Percentiles rank a stretch among this genome's conserved stretches.
These are phyloP conservation scores for Hericium erinaceus DNA, from an alignment of 768 basidiomycete species.

Conservation along the genomic window DNA sequence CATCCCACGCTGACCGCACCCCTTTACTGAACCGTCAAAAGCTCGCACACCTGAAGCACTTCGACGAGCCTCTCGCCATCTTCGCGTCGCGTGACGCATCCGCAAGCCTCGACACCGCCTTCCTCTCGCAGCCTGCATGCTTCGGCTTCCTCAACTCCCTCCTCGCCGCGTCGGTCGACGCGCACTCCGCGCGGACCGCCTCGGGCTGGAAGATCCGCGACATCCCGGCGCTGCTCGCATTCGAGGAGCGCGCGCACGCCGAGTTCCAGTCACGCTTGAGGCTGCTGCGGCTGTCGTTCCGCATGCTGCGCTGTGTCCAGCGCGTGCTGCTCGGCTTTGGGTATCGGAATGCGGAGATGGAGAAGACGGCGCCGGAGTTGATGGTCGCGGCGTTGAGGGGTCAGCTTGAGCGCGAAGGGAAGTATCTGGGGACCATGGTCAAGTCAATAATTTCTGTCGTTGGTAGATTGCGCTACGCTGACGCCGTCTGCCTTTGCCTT, in stretches of 20 bases:
- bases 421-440: conserved; percentile 35
- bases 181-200: conserved; percentile 3
- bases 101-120: not conserved
- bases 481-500: not conserved
- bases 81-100: conserved; percentile 20
- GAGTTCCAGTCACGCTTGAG: conserved; percentile 24
- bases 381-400: conserved; percentile 40
- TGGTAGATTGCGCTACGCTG: not conserved
- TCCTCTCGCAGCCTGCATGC: conserved; percentile 16
- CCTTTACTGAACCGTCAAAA: conserved; percentile 19
- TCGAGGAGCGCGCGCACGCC: conserved; percentile 30
- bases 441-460: conserved; percentile 29
- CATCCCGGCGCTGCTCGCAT: conserved; percentile 23
- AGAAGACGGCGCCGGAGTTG: conserved; percentile 22
- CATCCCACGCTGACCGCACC: not conserved
- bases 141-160: conserved; percentile 26
- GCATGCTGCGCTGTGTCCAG: conserved; percentile 35
- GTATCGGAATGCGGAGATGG: conserved; percentile 23
- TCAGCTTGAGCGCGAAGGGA: conserved; percentile 32
- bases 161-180: conserved; percentile 12
- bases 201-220: conserved; percentile 20
- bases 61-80: conserved; percentile 47
- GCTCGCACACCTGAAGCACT: conserved; percentile 65
- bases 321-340: conserved; percentile 34
- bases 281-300: conserved; percentile 38